These are phyloP conservation scores for Eucalyptus paniculata DNA, from an alignment of 345 rosid species.

Conservation along the genomic window DNA sequence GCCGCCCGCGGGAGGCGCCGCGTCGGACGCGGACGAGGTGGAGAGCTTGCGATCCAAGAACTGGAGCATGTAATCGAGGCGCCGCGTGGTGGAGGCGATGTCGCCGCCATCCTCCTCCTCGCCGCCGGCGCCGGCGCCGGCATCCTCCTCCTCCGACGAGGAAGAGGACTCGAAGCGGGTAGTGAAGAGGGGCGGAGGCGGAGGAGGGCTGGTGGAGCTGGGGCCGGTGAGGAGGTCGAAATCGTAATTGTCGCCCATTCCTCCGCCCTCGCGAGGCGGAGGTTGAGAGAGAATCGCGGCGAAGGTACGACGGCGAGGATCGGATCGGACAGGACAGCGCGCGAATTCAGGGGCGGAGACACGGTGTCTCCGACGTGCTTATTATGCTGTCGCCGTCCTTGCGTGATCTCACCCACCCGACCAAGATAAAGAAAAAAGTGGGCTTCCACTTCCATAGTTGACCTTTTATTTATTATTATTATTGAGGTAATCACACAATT, in stretches of 20 bases:
- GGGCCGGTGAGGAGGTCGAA: not conserved
- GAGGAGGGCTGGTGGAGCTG: not conserved
- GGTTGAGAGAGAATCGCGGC: not conserved
- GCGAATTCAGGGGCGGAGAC: not conserved
- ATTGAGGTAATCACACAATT: too few relatives aligned
- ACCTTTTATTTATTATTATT: not conserved
- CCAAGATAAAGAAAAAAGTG: not conserved
- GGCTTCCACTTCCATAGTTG: not conserved
- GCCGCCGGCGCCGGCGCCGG: constrained; percentile 18
- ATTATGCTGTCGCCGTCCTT: not conserved
- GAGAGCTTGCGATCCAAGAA: constrained; percentile 77
- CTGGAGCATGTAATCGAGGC: constrained; percentile 87
- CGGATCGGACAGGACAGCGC: not conserved
- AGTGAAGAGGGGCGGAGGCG: constrained; percentile 13
- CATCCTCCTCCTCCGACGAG: not conserved
- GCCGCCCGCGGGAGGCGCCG: constrained; percentile 1
- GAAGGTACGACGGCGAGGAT: not conserved
- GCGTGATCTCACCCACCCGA: not conserved
- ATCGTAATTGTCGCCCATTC: not conserved
- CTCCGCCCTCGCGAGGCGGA: not conserved
- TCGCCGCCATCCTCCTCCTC: constrained; percentile 11
- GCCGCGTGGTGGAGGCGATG: constrained; percentile 43
- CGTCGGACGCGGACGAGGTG: constrained; percentile 4
- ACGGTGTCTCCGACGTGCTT: not conserved
- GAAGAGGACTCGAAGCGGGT: constrained; percentile 40